Base-by-base conservation (phyloP, 176 grass and related monocot genomes). In the Poa pratensis region DNA sequence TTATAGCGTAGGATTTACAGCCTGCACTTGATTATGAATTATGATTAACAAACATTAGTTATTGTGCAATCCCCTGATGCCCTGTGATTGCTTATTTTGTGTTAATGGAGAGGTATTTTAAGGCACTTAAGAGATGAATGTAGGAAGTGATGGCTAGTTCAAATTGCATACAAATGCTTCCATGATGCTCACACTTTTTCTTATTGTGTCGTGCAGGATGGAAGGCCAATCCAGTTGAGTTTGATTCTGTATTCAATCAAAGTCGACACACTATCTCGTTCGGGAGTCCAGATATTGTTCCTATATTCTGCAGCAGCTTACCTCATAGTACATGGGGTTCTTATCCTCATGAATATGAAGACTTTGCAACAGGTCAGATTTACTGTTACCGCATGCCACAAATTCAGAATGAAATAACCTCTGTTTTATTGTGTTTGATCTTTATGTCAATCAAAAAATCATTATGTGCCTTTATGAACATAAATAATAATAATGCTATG, bases 151-250 rank as follows among this genome's bases (percentile, higher is more conserved):
- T 34, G 65, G 32, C 35, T 48, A 34, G 65, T 78, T 80, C 71
- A 65, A 65, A 65, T 42, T 53, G 6, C 32, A 54, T 67, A 40
- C 2, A 69, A 81, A 39, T 69, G 12, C 30, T 49, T 68, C 73
- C 73, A 8, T 1, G 19, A 62, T 50, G 17, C 62, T 83, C 42
- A 49, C 70, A 72, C 62, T 78, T 59, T 34, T 65, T 14, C 14
- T 83, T 58, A 35, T 65, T 84, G 57, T 58, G 22, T 69, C 39
- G 66, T 88, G 70, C 84, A 95, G 95, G 95, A 57, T 98, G 95
- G 93, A 98, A 98, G 87, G 90, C 93, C 34, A 98, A 98, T 73
- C 95, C 95, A 15, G 95, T 98, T 27, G 91, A 98, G 87, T 98
- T 98, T 90, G 95, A 98, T 89, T 98, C 95, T 6, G 91, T 98